Evolutionary conservation across 2,329 filamentous ascomycete genomes (phyloP).

Genomic region (Westerdykella sp.): DNA sequence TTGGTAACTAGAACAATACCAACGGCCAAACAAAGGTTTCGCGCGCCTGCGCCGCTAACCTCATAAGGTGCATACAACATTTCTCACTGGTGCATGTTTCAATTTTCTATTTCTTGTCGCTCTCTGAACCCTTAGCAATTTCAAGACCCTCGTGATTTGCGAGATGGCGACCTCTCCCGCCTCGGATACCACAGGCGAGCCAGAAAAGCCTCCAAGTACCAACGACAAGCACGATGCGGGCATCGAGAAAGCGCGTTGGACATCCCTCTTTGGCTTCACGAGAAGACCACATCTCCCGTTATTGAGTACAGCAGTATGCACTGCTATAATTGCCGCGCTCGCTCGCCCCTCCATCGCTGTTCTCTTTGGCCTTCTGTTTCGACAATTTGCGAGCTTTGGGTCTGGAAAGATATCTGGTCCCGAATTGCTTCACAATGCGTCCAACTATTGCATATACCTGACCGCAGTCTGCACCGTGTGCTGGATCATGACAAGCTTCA

Average conservation of each 20-base stretch:
- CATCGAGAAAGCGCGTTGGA: constrained; percentile 38
- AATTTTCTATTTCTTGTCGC: constrained; percentile 7
- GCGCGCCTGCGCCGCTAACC: constrained; percentile 1
- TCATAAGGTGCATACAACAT: neutral
- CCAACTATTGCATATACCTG: constrained; percentile 57
- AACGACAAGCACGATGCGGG: constrained; percentile 18
- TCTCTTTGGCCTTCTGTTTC: constrained; percentile 69
- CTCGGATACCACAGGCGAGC: constrained; percentile 9
- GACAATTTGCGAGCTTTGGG: constrained; percentile 62
- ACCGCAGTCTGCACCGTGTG: constrained; percentile 56
- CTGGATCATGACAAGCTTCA: constrained; percentile 61
- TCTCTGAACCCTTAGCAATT: neutral
- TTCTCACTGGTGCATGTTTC: neutral
- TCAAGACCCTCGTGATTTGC: neutral
- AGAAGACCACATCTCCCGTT: constrained; percentile 52
- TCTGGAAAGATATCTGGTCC: constrained; percentile 45
- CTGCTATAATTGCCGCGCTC: constrained; percentile 55
- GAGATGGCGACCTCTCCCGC: constrained; percentile 12
- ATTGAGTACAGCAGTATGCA: constrained; percentile 50
- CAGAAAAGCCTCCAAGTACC: constrained; percentile 8
- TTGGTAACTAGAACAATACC: constrained; percentile 25
- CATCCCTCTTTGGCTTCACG: constrained; percentile 66
- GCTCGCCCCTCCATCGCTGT: constrained; percentile 61
- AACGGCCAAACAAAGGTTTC: constrained; percentile 23
- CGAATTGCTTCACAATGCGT: constrained; percentile 52